Percentiles rank a stretch among this genome's conserved stretches.
phyloP scores from a whole-genome alignment of 2,329 filamentous ascomycete species.

The Akanthomyces uredinophilus region DNA sequence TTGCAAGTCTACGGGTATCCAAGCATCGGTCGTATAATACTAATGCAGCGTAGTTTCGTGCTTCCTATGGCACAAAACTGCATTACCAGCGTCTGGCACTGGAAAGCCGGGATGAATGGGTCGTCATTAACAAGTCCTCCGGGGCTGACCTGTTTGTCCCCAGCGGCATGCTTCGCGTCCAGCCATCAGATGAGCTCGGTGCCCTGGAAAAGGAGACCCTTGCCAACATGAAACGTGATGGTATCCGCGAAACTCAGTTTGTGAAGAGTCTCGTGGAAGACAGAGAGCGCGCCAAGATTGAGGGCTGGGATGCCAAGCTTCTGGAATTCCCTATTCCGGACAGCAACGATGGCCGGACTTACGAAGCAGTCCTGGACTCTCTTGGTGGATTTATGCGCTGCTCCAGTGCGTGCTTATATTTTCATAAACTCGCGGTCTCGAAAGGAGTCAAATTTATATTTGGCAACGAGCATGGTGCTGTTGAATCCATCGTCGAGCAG shows the following conservation, averaged over 20 bases:
- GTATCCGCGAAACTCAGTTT: conserved; percentile 22
- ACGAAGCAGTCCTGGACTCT: conserved; percentile 23
- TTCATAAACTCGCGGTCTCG: conserved; percentile 18
- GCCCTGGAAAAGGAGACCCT: conserved; percentile 22
- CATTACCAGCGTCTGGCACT: conserved; percentile 24
- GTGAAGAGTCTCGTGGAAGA: conserved; percentile 20
- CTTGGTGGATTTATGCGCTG: conserved; percentile 22
- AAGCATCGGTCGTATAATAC: background rate
- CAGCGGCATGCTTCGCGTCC: conserved; percentile 25
- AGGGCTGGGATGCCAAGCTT: conserved; percentile 21
- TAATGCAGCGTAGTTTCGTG: conserved; percentile 19
- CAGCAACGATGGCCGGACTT: conserved; percentile 7
- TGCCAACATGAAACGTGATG: conserved; percentile 22
- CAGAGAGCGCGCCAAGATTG: conserved; percentile 16
- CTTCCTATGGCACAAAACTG: conserved; percentile 22
- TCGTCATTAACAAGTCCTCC: conserved; percentile 17
- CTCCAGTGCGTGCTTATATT: conserved; percentile 20
- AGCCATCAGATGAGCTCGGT: conserved; percentile 19
- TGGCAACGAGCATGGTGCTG: conserved; percentile 21
- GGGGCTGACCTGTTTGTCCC: conserved; percentile 18
- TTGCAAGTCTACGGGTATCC: conserved; percentile 14
- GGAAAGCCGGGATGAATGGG: conserved; percentile 22
- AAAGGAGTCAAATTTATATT: conserved; percentile 24
- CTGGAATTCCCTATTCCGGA: conserved; percentile 22
- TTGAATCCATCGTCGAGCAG: conserved; percentile 22